Percentiles rank a stretch among this genome's conserved stretches.
Conservation (phyloP, 441 rosid genomes). For the Erysimum cheiri region DNA sequence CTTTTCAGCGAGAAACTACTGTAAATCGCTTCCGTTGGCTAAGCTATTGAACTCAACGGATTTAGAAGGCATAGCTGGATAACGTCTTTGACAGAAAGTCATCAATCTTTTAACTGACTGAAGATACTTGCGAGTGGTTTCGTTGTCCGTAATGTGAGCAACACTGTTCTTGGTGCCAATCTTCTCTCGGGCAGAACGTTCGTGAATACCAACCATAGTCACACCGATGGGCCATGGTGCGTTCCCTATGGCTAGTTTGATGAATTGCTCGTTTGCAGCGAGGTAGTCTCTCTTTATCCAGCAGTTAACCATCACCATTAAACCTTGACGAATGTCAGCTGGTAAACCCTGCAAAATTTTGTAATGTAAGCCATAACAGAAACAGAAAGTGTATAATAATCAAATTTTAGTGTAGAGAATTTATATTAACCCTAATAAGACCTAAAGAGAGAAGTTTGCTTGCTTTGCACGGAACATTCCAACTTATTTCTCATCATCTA, state of each 20-base stretch:
- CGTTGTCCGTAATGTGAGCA: slow-evolving; percentile 96
- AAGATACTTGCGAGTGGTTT: slow-evolving; percentile 93
- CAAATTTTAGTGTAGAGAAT: not conserved
- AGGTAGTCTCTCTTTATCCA: slow-evolving; percentile 92
- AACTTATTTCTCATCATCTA: slow-evolving; percentile 1
- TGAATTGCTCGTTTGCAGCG: slow-evolving; percentile 95
- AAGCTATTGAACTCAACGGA: slow-evolving; percentile 97
- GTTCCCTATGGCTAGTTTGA: slow-evolving; percentile 88
- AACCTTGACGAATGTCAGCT: slow-evolving; percentile 82
- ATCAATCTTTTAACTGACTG: slow-evolving; percentile 91
- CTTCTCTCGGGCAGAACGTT: slow-evolving; percentile 97
- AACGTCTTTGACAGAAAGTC: slow-evolving; percentile 96
- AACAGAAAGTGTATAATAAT: no score
- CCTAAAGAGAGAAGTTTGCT: not conserved
- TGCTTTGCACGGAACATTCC: slow-evolving; percentile 2
- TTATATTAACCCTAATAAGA: not conserved
- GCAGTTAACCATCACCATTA: slow-evolving; percentile 75
- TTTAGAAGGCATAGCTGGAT: slow-evolving; percentile 88
- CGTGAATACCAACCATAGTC: slow-evolving; percentile 99
- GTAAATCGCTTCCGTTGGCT: slow-evolving; percentile 91
- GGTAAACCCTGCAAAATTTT: slow-evolving; percentile 71
- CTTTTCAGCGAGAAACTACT: slow-evolving; percentile 85
- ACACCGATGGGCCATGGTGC: slow-evolving; percentile 99
- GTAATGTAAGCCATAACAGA: no score
- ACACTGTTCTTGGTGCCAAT: slow-evolving; percentile 86